Evolutionary conservation across 176 grass and related monocot species (phyloP), one percentile per base, ranked within the genome.

Genomic region (Poa pratensis): DNA sequence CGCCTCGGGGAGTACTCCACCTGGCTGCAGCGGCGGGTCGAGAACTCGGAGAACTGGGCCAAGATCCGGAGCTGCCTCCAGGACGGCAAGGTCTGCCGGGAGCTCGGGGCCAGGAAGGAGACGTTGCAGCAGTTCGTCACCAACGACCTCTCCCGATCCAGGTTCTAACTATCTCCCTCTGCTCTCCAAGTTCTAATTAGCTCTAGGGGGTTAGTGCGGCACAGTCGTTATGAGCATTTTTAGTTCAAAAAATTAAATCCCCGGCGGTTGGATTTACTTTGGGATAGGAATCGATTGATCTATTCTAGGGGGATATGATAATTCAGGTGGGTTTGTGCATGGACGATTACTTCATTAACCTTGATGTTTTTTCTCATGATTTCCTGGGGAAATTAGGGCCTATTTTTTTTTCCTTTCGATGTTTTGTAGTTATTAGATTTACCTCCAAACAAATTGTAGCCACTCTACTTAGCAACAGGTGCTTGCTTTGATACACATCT

Each of bases 31-130:
- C 65, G 91, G 69, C 85, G 96, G 86, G 94, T 99, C 10, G 90
- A 87, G 72, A 81, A 77, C 69, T 13, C 43, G 1, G 26, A 13
- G 27, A 99, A 95, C 39, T 99, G 96, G 96, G 87, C 74, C 19
- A 88, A 83, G 86, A 94, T 99, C 70, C 87, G 82, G 81, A 99
- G 96, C 70, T 99, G 93, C 91, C 84, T 99, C 70, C 86, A 84
- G 26, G 96, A 94, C 23, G 84, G 86, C 75, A 82, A 91, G 27
- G 93, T 99, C 32, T 99, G 93, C 85, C 6, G 74, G 59, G 93
- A 86, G 58, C 81, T 99, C 0, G 88, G 64, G 14, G 81, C 80
- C 14, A 80, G 81, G 24, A 74, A 66, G 54, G 45, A 89, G 88
- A 91, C 85, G 3, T 27, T 79, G 48, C 34, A 51, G 83, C 77